These are phyloP conservation scores for Gossypium aridum DNA, from an alignment of 441 rosid species.

Conservation along the genomic window DNA sequence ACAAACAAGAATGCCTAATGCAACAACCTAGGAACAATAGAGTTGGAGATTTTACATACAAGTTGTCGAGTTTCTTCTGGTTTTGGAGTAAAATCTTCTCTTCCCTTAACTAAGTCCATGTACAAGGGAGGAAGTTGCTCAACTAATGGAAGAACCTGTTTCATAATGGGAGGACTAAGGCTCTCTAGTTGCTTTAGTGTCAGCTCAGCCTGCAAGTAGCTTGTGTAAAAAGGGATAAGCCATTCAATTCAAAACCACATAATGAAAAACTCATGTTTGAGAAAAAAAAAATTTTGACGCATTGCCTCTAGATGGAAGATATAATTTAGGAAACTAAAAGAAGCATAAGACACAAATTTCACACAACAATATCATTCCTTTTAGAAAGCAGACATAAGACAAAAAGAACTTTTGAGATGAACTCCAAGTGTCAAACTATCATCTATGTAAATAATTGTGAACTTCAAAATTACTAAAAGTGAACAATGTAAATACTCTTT, in stretches of 20 bases:
- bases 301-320: background rate
- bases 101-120: slow-evolving; percentile 86
- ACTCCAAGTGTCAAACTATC: background rate
- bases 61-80: slow-evolving; percentile 95
- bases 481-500: no score
- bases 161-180: slow-evolving; percentile 87
- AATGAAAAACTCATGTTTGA: background rate
- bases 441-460: background rate
- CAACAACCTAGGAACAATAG: background rate
- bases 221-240: background rate
- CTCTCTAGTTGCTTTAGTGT: slow-evolving; percentile 82
- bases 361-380: background rate
- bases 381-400: background rate
- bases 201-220: slow-evolving; percentile 78
- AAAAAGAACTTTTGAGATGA: background rate
- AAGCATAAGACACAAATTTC: background rate
- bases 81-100: slow-evolving; percentile 89
- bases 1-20: background rate
- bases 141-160: slow-evolving; percentile 87
- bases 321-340: no score
- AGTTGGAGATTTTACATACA: slow-evolving; percentile 41
- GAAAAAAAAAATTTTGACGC: background rate
- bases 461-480: no score
- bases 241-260: background rate
- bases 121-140: slow-evolving; percentile 94